Evolutionary conservation across 2,329 filamentous ascomycete species (phyloP).

Genomic region (Colletotrichum cereale): DNA sequence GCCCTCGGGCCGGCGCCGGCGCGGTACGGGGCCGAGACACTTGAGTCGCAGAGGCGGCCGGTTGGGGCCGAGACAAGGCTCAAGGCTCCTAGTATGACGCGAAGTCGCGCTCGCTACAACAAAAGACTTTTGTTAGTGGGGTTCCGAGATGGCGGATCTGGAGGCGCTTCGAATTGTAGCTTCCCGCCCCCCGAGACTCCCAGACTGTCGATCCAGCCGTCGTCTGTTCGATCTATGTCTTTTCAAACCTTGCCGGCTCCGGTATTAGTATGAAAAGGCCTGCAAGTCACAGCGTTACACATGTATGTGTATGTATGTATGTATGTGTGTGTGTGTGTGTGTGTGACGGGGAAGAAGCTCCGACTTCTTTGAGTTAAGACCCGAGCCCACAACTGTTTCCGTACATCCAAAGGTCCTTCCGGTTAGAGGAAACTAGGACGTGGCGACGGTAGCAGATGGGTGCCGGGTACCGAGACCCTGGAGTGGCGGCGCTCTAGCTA

Average conservation of each 20-base stretch:
- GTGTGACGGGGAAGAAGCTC: background rate
- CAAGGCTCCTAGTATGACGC: too few species aligned
- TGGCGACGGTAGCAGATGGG: background rate
- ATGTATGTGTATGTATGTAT: background rate
- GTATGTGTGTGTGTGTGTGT: background rate
- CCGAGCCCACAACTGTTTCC: background rate
- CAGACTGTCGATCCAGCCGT: too few species aligned
- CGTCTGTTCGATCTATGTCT: background rate
- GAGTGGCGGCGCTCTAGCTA: background rate
- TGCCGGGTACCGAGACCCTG: background rate
- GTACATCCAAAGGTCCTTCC: background rate
- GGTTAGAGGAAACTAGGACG: background rate
- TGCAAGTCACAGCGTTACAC: background rate
- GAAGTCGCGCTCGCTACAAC: background rate
- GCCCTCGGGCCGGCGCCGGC: conserved; percentile 9
- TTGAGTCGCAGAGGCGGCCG: background rate
- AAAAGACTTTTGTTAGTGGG: background rate
- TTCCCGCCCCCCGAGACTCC: too few species aligned
- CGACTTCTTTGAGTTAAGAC: background rate
- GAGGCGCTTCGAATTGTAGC: background rate
- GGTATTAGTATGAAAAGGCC: background rate
- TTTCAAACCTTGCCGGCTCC: background rate
- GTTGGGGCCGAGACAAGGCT: too few species aligned
- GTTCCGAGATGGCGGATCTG: background rate
- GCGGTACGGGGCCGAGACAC: background rate